Percentiles rank a stretch among this genome's conserved stretches.
phyloP scores from a whole-genome alignment of 73 alveolate genomes.

The Halteria grandinella region DNA sequence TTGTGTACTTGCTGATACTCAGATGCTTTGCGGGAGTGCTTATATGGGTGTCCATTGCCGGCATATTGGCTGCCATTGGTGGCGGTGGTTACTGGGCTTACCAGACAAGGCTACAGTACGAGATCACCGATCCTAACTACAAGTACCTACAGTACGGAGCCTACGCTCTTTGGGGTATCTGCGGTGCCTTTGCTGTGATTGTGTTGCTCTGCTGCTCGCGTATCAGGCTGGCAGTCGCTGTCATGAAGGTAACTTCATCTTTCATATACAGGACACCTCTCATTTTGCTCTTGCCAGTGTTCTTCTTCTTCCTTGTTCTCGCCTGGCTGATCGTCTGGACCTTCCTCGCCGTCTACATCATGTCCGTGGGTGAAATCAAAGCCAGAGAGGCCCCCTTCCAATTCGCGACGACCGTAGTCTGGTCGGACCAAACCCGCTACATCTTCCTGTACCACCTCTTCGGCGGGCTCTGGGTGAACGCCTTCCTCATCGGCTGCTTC shows the following conservation, averaged over 20 bases:
- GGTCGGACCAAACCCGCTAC: slow-evolving; percentile 78
- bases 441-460: slow-evolving; percentile 87
- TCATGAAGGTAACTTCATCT: slow-evolving; percentile 84
- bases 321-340: slow-evolving; percentile 83
- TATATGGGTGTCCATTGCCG: slow-evolving; percentile 73
- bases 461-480: slow-evolving; percentile 84
- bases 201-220: slow-evolving; percentile 83
- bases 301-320: slow-evolving; percentile 56
- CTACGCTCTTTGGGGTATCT: slow-evolving; percentile 71
- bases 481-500: slow-evolving; percentile 73
- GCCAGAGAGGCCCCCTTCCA: slow-evolving; percentile 59
- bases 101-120: slow-evolving; percentile 34
- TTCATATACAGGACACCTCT: slow-evolving; percentile 73
- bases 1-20: slow-evolving; percentile 75
- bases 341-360: slow-evolving; percentile 79
- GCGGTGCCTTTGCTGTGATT: slow-evolving; percentile 52
- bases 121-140: slow-evolving; percentile 20
- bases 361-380: slow-evolving; percentile 83
- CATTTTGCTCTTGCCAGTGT: slow-evolving; percentile 71
- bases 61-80: slow-evolving; percentile 61
- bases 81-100: slow-evolving; percentile 59
- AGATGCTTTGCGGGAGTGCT: slow-evolving; percentile 82
- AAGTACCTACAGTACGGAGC: slow-evolving; percentile 56
- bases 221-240: slow-evolving; percentile 94
- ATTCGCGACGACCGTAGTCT: slow-evolving; percentile 80